Evolutionary conservation across 73 alveolate genomes (phyloP).

Genomic region (Blepharisma stoltei): DNA sequence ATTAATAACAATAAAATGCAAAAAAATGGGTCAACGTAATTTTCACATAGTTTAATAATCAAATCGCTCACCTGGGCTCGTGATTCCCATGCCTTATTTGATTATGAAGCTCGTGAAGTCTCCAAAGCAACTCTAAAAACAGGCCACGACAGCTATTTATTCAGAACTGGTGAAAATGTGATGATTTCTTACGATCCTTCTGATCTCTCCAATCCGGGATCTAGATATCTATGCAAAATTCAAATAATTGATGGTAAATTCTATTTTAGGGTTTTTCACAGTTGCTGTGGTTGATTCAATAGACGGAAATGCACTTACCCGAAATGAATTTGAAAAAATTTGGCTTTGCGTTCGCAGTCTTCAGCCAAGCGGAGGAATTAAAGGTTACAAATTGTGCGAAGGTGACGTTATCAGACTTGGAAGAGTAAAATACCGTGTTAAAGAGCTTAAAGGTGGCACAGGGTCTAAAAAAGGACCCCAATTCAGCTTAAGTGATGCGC

Average conservation of each 20-base stretch:
- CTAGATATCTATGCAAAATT: neutral
- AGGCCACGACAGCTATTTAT: conserved; percentile 34
- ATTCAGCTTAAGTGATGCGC: too few relatives aligned
- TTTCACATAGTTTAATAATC: neutral
- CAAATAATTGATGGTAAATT: conserved; percentile 4
- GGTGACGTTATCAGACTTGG: conserved; percentile 63
- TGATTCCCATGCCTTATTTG: conserved; percentile 71
- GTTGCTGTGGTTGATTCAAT: neutral
- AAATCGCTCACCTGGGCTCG: conserved; percentile 58
- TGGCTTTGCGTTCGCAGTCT: conserved; percentile 68
- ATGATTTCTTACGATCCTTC: conserved; percentile 5
- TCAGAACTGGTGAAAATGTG: conserved; percentile 39
- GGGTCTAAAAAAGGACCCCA: neutral
- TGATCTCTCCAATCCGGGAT: neutral
- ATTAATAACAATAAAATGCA: too few relatives aligned
- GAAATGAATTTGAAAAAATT: conserved; percentile 42
- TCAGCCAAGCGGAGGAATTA: conserved; percentile 43
- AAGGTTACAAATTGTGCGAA: conserved; percentile 51
- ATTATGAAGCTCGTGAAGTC: conserved; percentile 61
- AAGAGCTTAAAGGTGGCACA: conserved; percentile 49
- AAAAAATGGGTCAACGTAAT: conserved; percentile 15
- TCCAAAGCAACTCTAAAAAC: conserved; percentile 51
- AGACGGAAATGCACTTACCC: neutral
- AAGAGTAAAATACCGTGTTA: conserved; percentile 61
- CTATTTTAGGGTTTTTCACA: neutral